Percentiles rank a stretch among this genome's conserved stretches.
phyloP scores from a whole-genome alignment of 805 yeast genomes.

The Metschnikowia anglica region DNA sequence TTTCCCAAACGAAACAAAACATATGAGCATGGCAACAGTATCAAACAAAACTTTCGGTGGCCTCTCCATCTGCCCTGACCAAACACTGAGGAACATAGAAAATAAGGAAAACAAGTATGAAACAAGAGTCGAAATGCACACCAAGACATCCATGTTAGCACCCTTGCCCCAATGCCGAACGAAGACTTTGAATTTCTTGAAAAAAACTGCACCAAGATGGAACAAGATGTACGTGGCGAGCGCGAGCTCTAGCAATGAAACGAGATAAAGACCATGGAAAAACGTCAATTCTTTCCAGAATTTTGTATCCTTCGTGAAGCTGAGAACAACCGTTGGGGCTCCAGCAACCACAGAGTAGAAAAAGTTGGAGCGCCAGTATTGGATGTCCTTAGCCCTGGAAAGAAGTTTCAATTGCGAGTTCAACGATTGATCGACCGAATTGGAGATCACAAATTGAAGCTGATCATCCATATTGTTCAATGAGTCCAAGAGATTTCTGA shows the following conservation, averaged over 20 bases:
- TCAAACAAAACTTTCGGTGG: slow-evolving; percentile 80
- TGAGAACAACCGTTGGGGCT: slow-evolving; percentile 54
- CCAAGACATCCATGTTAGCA: slow-evolving; percentile 90
- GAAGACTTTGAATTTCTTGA: slow-evolving; percentile 62
- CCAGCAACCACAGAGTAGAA: slow-evolving; percentile 55
- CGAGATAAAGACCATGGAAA: slow-evolving; percentile 62
- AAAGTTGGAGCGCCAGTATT: slow-evolving; percentile 64
- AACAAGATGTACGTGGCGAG: slow-evolving; percentile 63
- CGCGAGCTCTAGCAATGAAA: slow-evolving; percentile 58
- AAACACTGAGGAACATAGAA: slow-evolving; percentile 52
- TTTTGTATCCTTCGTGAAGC: slow-evolving; percentile 46
- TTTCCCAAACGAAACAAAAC: slow-evolving; percentile 86
- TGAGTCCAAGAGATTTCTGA: slow-evolving; percentile 56
- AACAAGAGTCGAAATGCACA: slow-evolving; percentile 75
- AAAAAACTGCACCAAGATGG: slow-evolving; percentile 65
- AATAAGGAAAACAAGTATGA: slow-evolving; percentile 74
- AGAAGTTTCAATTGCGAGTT: slow-evolving; percentile 68
- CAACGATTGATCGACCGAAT: slow-evolving; percentile 51
- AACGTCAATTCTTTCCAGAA: slow-evolving; percentile 34
- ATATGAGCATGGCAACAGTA: slow-evolving; percentile 79
- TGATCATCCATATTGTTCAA: slow-evolving; percentile 49
- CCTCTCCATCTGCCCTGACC: slow-evolving; percentile 36
- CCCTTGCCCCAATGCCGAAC: slow-evolving; percentile 55
- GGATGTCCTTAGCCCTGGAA: slow-evolving; percentile 67
- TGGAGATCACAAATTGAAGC: slow-evolving; percentile 49